phyloP scores from a whole-genome alignment of 139 green algal genomes.

The Chlorella sp. region DNA sequence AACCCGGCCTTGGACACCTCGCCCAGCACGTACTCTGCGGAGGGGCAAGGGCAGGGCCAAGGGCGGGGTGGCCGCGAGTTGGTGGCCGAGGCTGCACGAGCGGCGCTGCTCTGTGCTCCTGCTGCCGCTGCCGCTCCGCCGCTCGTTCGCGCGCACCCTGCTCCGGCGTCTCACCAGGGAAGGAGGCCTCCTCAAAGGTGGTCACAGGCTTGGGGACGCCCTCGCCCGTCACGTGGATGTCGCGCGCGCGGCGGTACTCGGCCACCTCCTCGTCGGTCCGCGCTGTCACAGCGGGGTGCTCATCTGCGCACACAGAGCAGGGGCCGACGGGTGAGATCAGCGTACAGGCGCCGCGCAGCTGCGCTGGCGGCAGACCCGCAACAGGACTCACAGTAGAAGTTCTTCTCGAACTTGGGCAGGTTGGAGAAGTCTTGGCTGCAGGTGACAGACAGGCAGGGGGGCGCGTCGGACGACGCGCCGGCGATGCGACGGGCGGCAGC shows the following conservation, averaged over 20 bases:
- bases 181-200: slow-evolving; percentile 81
- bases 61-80: neutral
- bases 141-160: too few relatives aligned
- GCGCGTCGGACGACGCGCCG: too few relatives aligned
- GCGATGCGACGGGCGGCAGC: neutral
- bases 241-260: slow-evolving; percentile 61
- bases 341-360: too few relatives aligned
- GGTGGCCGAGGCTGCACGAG: neutral
- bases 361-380: too few relatives aligned
- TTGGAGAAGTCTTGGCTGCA: slow-evolving; percentile 81
- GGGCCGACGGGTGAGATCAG: too few relatives aligned
- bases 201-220: slow-evolving; percentile 70
- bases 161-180: slow-evolving; percentile 55
- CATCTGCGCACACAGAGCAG: too few relatives aligned
- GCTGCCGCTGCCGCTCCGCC: too few relatives aligned
- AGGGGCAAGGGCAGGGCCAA: neutral
- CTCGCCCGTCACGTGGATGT: slow-evolving; percentile 70
- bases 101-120: slow-evolving; percentile 4
- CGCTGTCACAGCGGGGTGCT: slow-evolving; percentile 81
- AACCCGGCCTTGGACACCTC: slow-evolving; percentile 85
- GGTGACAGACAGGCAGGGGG: too few relatives aligned
- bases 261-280: slow-evolving; percentile 69
- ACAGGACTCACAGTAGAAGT: too few relatives aligned
- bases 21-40: slow-evolving; percentile 83
- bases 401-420: slow-evolving; percentile 89